Evolutionary conservation across 2,329 filamentous ascomycete species (phyloP).

Genomic region (Alternaria brassicicola): DNA sequence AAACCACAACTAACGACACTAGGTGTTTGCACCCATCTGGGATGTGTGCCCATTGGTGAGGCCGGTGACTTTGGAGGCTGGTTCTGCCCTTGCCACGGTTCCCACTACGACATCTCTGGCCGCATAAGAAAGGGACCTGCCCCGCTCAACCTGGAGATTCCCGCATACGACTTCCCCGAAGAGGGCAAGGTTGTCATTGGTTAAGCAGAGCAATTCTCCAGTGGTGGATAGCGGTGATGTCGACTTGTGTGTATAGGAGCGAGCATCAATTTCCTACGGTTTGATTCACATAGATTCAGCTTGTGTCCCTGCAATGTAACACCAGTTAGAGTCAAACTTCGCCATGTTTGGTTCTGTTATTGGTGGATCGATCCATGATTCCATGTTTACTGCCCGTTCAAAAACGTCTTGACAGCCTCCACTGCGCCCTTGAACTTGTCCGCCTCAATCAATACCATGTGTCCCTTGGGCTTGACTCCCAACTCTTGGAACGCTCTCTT

Average conservation of each 20-base stretch:
- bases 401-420: constrained; percentile 75
- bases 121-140: constrained; percentile 97
- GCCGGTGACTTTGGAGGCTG: constrained; percentile 97
- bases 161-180: constrained; percentile 88
- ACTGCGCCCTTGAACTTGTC: constrained; percentile 76
- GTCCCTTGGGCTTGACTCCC: constrained; percentile 82
- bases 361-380: neutral
- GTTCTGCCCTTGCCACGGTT: constrained; percentile 99
- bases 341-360: neutral
- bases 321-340: constrained; percentile 40
- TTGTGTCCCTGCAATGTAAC: constrained; percentile 48
- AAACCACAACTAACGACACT: constrained; percentile 33
- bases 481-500: constrained; percentile 94
- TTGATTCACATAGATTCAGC: constrained; percentile 40
- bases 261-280: constrained; percentile 43
- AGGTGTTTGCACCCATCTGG: constrained; percentile 99
- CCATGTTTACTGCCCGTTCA: constrained; percentile 53
- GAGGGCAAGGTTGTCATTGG: constrained; percentile 90
- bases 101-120: constrained; percentile 99
- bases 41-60: constrained; percentile 99
- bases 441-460: constrained; percentile 85
- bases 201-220: constrained; percentile 58
- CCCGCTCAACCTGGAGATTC: constrained; percentile 96
- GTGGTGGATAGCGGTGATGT: constrained; percentile 5
- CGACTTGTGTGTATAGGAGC: constrained; percentile 44